Evolutionary conservation across 352 stramenopile species (phyloP), one percentile per base, ranked within the genome.

Genomic region (Phytophthora melonis): DNA sequence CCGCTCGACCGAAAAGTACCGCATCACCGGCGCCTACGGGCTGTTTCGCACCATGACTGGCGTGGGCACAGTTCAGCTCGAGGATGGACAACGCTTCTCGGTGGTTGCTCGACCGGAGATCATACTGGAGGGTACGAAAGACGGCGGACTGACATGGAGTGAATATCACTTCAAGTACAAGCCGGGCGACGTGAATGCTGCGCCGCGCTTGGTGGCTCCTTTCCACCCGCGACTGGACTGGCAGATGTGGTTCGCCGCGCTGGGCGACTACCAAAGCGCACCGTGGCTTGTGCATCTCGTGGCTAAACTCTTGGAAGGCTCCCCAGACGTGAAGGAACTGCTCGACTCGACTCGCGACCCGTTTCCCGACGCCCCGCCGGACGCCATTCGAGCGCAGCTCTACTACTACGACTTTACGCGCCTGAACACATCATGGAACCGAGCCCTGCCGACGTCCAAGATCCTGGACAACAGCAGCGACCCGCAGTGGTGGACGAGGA

Each of bases 181-280:
- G 65, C 95, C 95, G 2, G 89, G 90, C 6, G 77, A 89, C 34
- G 68, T 88, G 27, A 39, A 53, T 41, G 45, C 34, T 0, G 36
- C 64, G 9, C 83, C 93, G 68, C 63, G 65, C 5, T 10, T 86
- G 2, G 69, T 72, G n/a, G 72, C 75, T 16, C 83, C 83, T 9
- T 79, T 88, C 47, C 79, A 89, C 18, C 92, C 93, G 18, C 82
- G 93, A 55, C 76, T 98, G 41, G 94, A 98, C 60, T 98, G 94
- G 93, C 90, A 97, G 72, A 96, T 98, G 92, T 98, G 93, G 90
- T 98, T 98, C 75, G 95, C 92, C 8, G 92, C 94, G 0, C 68
- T 98, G 3, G 84, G 84, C 0, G 80, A 79, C 36, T 96, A 97
- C 66, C 81, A 97, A 27, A 66, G 91, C 23, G 85, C 93, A 19